phyloP scores from a whole-genome alignment of 228 moss, liverwort and hornwort genomes.

The Sphagnum magellanicum region DNA sequence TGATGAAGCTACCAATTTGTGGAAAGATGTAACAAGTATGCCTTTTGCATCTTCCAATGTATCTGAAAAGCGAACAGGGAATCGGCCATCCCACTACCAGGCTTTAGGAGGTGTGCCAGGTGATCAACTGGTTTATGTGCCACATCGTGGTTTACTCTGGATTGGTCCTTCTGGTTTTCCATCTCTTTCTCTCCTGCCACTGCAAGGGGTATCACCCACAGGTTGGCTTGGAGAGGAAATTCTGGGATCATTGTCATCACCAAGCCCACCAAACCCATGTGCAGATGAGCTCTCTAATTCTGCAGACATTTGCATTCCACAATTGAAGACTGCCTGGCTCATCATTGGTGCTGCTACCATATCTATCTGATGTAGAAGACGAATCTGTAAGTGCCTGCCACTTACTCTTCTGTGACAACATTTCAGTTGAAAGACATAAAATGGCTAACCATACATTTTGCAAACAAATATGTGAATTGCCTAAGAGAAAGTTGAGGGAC shows the following conservation, averaged over 20 bases:
- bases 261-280: neutral
- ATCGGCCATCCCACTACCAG: slow-evolving; percentile 16
- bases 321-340: neutral
- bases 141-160: slow-evolving; percentile 25
- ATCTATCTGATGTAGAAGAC: too few species aligned
- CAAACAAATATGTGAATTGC: too few species aligned
- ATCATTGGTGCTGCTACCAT: slow-evolving; percentile 4
- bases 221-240: neutral
- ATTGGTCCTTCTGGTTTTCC: slow-evolving; percentile 13
- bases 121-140: slow-evolving; percentile 22
- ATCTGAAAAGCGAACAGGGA: slow-evolving; percentile 2
- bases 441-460: too few species aligned
- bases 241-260: neutral
- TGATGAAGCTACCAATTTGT: slow-evolving; percentile 10
- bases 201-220: neutral
- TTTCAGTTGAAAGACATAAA: too few species aligned
- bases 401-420: too few species aligned
- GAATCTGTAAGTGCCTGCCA: too few species aligned
- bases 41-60: slow-evolving; percentile 7
- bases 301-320: neutral
- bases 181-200: slow-evolving; percentile 2
- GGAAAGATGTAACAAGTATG: slow-evolving; percentile 18
- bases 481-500: too few species aligned
- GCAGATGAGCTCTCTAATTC: too few species aligned
- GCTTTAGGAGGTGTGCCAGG: slow-evolving; percentile 30